Base-by-base conservation (phyloP, 305 asterid genomes). In the Coffea humblotiana region DNA sequence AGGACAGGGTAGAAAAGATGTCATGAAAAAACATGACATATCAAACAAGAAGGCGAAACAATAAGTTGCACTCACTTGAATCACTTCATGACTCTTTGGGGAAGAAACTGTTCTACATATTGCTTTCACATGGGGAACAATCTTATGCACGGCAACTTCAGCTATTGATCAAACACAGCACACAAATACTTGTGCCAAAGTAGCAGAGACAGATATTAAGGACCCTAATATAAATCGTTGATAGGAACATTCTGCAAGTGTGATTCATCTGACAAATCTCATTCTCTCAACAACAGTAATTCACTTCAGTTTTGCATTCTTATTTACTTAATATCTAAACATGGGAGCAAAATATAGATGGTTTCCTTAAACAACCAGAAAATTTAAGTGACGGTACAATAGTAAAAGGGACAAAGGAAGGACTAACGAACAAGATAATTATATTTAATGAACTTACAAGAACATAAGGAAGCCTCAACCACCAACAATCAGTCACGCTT, bases 401-500 rank as follows among this genome's bases (percentile, higher is more conserved):
- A 60, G 7, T 12, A 21, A 56, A 75, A 80, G 52, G 56, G 52
- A 82, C 9, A 25, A 71, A 56, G 74, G 32, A 68, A 71, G 71
- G 71, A n/a, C 71, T 45, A 76, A 79, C 52, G 66, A 37, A 32
- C 29, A 60, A 71, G 27, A 37, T 69, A 58, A 63, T 78, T 56
- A 27, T 21, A 78, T 85, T 7, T 70, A 25, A 45, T 45, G 14
- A 47, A 88, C 97, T 75, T 93, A 95, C 99, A 47, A 93, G 91
- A 82, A 91, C 97, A 79, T 87, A 94, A 37, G 94, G 97, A 83
- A 94, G 98, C 77, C 86, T 86, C 83, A 54, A 80, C 98, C 99
- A 95, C 99, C 98, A 95, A 40, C 78, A 80, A 66, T 86, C 90
- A 51, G 86, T 74, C 81, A 80, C 89, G 72, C 78, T 85, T 81